phyloP scores from a whole-genome alignment of 176 grass and related monocot species.

The Avena insularis region DNA sequence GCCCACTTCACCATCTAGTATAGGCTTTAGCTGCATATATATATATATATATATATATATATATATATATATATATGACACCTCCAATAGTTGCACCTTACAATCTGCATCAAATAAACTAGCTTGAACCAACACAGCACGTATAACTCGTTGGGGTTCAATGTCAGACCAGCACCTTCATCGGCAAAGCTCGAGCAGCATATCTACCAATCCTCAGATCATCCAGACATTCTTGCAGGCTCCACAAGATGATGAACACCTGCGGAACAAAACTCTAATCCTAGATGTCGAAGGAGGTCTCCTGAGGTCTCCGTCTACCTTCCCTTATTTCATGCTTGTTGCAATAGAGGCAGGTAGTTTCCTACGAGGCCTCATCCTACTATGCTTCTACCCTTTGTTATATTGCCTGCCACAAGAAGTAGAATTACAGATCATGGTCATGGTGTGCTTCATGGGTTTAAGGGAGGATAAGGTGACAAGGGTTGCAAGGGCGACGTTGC shows the following conservation, averaged over 20 bases:
- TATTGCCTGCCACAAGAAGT: conserved; percentile 53
- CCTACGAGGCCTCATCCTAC: conserved; percentile 70
- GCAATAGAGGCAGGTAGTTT: conserved; percentile 82
- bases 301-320: conserved; percentile 65
- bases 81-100: conserved; percentile 37
- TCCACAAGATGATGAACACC: conserved; percentile 26
- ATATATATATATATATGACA: conserved; percentile 11
- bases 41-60: neutral
- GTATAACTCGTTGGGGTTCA: conserved; percentile 14
- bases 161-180: conserved; percentile 33
- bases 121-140: conserved; percentile 28
- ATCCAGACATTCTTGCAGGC: conserved; percentile 30
- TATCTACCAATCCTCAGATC: conserved; percentile 30
- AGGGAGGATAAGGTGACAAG: conserved; percentile 50
- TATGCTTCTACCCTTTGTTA: conserved; percentile 62
- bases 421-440: conserved; percentile 56
- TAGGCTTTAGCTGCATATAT: conserved; percentile 39
- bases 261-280: conserved; percentile 56
- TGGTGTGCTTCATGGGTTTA: conserved; percentile 71
- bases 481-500: conserved; percentile 63
- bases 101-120: conserved; percentile 39
- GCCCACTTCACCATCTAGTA: conserved; percentile 2
- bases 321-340: conserved; percentile 86
- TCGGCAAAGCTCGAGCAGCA: conserved; percentile 26
- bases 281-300: conserved; percentile 78